phyloP scores from a whole-genome alignment of 257 asterid genomes.

The Solanum acaule region DNA sequence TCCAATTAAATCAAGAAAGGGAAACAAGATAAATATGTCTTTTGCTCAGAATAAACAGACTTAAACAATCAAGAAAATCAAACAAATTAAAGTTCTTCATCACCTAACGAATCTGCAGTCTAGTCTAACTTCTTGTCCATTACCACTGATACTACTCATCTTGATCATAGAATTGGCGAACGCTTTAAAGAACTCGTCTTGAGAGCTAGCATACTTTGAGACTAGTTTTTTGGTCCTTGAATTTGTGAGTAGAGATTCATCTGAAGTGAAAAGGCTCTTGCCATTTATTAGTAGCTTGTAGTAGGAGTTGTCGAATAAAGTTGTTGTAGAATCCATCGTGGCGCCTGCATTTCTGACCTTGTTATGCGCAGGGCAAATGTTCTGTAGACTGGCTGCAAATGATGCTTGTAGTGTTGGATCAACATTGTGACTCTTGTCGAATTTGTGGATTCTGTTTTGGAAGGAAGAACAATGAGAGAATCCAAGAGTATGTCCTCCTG shows the following conservation, averaged over 20 bases:
- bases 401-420: slow-evolving; percentile 55
- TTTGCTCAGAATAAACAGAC: background rate
- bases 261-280: slow-evolving; percentile 60
- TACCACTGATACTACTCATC: slow-evolving; percentile 63
- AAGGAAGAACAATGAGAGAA: slow-evolving; percentile 85
- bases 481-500: slow-evolving; percentile 92
- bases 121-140: slow-evolving; percentile 47
- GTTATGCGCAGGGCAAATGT: slow-evolving; percentile 57
- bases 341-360: slow-evolving; percentile 56
- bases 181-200: slow-evolving; percentile 38
- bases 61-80: background rate
- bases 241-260: slow-evolving; percentile 47
- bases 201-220: slow-evolving; percentile 42
- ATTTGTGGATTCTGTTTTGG: slow-evolving; percentile 81
- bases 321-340: slow-evolving; percentile 51
- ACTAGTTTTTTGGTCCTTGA: slow-evolving; percentile 47
- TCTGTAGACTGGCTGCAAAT: slow-evolving; percentile 45
- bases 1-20: background rate
- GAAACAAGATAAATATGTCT: background rate
- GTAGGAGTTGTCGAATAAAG: slow-evolving; percentile 57
- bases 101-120: slow-evolving; percentile 41
- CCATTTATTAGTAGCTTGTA: slow-evolving; percentile 67
- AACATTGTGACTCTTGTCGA: slow-evolving; percentile 25
- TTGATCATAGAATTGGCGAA: slow-evolving; percentile 72
- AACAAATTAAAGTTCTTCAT: background rate